A percentile compares a stretch with the other conserved stretches of the same genome.
Conservation (phyloP, 1,284 basidiomycete species). For the Porphyrellus sp. region DNA sequence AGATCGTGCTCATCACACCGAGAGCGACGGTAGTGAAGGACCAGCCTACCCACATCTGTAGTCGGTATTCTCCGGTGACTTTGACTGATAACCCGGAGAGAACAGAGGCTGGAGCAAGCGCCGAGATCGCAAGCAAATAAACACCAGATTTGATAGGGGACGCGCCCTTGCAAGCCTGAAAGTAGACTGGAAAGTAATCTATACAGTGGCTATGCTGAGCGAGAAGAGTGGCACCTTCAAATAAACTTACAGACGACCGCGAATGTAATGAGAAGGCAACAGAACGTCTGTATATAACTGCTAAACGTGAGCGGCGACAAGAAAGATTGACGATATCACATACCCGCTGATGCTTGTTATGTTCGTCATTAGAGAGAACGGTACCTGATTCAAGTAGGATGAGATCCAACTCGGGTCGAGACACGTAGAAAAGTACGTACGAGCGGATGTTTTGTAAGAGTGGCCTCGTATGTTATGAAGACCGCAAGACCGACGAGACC, state of each 20-base stretch:
- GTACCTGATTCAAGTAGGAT: conserved; percentile 3
- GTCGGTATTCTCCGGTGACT: conserved; percentile 3
- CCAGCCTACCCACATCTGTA: conserved; percentile 13
- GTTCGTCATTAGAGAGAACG: conserved; percentile 12
- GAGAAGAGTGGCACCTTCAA: neutral
- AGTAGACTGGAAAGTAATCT: conserved; percentile 16
- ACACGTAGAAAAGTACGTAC: neutral
- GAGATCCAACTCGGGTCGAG: neutral
- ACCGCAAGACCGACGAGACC: conserved; percentile 10
- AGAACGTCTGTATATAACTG: conserved; percentile 14
- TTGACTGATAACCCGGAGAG: conserved; percentile 7
- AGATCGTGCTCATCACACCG: conserved; percentile 8
- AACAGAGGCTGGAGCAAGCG: too few relatives aligned
- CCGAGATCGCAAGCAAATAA: conserved; percentile 2
- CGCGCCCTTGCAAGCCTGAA: conserved; percentile 10
- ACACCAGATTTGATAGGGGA: conserved; percentile 8
- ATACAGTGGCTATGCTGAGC: too few relatives aligned
- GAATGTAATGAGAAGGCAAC: neutral
- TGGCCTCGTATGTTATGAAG: conserved; percentile 14
- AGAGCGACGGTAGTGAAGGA: neutral
- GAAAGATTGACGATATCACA: neutral
- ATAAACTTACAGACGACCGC: conserved; percentile 3
- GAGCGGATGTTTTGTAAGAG: conserved; percentile 13
- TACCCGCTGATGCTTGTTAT: conserved; percentile 16
- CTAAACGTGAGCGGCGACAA: neutral